Conservation (phyloP, 1,284 basidiomycete genomes). For the Pterula multifida region DNA sequence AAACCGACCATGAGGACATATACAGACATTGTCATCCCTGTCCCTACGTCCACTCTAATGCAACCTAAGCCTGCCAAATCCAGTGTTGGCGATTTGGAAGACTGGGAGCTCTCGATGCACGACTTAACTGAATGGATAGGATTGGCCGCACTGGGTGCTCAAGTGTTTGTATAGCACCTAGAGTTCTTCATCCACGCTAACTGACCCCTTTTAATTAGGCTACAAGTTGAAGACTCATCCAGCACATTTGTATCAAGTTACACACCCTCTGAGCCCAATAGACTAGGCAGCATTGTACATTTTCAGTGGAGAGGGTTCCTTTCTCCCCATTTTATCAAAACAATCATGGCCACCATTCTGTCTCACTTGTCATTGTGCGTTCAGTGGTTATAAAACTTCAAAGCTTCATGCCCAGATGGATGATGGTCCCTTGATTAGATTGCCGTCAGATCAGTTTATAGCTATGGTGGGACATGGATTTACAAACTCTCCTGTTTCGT, state of each 20-base stretch:
- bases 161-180: background rate
- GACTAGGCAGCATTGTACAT: background rate
- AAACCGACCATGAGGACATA: background rate
- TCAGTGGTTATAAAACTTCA: too few species aligned
- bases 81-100: background rate
- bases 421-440: too few species aligned
- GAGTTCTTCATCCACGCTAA: background rate
- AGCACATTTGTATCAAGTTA: background rate
- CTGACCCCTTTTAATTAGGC: background rate
- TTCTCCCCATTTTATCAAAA: background rate
- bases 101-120: background rate
- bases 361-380: background rate
- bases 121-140: background rate
- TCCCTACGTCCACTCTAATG: background rate
- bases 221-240: background rate
- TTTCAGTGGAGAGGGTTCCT: background rate
- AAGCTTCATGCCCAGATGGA: too few species aligned
- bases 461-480: background rate
- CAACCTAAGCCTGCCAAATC: background rate
- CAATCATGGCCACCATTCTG: background rate
- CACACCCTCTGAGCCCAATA: background rate
- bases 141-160: background rate
- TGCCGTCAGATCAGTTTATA: background rate
- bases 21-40: background rate
- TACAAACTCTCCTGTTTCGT: background rate